These are phyloP conservation scores for Linnemannia hyalina DNA, from an alignment of 192 early-diverging fungal genomes.

Conservation along the genomic window DNA sequence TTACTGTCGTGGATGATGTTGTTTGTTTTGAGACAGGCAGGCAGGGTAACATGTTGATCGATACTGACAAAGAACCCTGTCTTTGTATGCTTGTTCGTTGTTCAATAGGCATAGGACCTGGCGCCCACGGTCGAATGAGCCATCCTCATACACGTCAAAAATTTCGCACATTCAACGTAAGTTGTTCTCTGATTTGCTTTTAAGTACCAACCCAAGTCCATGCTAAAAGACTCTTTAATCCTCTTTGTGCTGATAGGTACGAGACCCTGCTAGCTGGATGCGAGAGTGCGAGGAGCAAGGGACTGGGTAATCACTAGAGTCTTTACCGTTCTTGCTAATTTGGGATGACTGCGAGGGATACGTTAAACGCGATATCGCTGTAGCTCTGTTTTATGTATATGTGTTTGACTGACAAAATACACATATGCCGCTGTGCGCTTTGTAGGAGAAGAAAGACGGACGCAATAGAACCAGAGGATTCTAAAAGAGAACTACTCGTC, in stretches of 20 bases:
- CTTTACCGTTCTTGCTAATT: neutral
- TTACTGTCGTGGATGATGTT: neutral
- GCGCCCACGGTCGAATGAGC: conserved; percentile 65
- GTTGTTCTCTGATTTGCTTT: conserved; percentile 3
- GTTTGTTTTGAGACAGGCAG: neutral
- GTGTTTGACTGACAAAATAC: conserved; percentile 30
- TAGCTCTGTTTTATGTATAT: conserved; percentile 6
- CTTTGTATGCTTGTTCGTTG: neutral
- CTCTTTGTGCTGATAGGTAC: conserved; percentile 38
- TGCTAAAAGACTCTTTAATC: neutral
- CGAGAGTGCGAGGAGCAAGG: conserved; percentile 56
- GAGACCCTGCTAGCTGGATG: conserved; percentile 68
- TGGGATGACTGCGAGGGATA: neutral
- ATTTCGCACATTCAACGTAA: conserved; percentile 63
- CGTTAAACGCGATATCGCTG: neutral
- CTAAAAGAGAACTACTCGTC: conserved; percentile 61
- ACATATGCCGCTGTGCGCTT: neutral
- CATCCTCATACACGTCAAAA: conserved; percentile 24
- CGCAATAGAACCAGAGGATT: neutral
- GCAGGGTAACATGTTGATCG: neutral
- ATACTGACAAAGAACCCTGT: neutral
- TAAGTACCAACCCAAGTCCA: neutral
- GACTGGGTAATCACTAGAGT: conserved; percentile 54
- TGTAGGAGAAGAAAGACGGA: conserved; percentile 10
- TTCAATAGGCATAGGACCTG: conserved; percentile 63